Conservation (phyloP, 2,329 filamentous ascomycete species). For the Verticillium longisporum region DNA sequence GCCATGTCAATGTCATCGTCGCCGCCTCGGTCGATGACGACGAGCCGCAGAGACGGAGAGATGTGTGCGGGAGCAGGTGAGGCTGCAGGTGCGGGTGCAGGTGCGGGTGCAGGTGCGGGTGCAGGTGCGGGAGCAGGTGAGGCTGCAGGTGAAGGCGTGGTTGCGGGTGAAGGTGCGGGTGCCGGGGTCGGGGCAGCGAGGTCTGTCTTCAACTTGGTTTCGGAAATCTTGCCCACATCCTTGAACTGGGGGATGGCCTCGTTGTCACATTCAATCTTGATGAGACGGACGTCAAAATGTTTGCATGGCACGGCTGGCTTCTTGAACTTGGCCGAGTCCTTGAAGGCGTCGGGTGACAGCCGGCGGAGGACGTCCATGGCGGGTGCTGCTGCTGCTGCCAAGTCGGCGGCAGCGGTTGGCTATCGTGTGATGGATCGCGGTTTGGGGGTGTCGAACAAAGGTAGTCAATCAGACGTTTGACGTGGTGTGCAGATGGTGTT, state of each 20-base stretch:
- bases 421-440: no score
- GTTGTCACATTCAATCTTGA: neutral
- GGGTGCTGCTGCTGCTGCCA: no score
- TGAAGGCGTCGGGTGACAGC: neutral
- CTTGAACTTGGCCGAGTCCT: neutral
- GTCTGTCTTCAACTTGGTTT: neutral
- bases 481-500: neutral
- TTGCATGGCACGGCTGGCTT: neutral
- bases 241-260: neutral
- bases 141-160: no score
- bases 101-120: no score
- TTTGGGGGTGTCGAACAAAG: no score
- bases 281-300: neutral
- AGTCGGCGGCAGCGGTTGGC: no score
- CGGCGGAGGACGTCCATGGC: neutral
- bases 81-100: no score
- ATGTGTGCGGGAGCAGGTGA: neutral
- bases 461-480: neutral
- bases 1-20: conserved; percentile 4
- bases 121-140: no score
- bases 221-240: neutral
- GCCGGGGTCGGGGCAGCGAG: neutral
- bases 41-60: neutral
- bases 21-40: conserved; percentile 1
- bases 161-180: no score